phyloP scores from a whole-genome alignment of 345 rosid genomes.

The Corymbia maculata region DNA sequence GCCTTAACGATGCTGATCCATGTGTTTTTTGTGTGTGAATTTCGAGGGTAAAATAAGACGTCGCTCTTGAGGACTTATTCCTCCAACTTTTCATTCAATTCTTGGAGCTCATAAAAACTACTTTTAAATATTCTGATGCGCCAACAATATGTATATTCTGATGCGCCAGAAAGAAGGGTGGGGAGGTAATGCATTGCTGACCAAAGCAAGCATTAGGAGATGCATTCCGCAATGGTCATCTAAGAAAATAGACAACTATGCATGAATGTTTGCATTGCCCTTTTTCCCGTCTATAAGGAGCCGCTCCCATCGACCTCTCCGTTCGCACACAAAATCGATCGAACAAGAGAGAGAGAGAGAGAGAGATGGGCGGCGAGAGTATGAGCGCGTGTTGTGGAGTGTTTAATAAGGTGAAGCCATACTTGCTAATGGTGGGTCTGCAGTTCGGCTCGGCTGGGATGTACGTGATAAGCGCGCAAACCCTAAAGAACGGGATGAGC shows the following conservation, averaged over 20 bases:
- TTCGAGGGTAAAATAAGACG: neutral
- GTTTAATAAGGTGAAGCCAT: conserved; percentile 34
- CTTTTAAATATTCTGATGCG: neutral
- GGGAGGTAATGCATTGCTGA: neutral
- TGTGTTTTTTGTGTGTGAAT: neutral
- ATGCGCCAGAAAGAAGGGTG: neutral
- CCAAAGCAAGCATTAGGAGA: neutral
- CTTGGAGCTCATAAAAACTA: neutral
- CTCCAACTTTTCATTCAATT: neutral
- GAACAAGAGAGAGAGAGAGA: neutral
- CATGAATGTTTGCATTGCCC: neutral
- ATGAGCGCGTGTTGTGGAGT: neutral
- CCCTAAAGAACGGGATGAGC: conserved; percentile 75
- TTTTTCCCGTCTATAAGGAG: neutral
- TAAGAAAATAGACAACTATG: neutral
- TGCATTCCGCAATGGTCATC: neutral
- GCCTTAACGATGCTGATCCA: neutral
- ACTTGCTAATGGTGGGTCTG: conserved; percentile 56
- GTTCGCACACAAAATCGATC: neutral
- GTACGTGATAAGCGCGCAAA: conserved; percentile 44
- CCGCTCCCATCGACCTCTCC: neutral
- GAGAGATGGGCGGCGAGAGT: neutral
- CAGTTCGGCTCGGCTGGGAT: conserved; percentile 67
- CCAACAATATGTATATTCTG: neutral
- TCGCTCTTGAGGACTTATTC: neutral